Base-by-base conservation (phyloP, 345 rosid species). In the Corymbia maculata region DNA sequence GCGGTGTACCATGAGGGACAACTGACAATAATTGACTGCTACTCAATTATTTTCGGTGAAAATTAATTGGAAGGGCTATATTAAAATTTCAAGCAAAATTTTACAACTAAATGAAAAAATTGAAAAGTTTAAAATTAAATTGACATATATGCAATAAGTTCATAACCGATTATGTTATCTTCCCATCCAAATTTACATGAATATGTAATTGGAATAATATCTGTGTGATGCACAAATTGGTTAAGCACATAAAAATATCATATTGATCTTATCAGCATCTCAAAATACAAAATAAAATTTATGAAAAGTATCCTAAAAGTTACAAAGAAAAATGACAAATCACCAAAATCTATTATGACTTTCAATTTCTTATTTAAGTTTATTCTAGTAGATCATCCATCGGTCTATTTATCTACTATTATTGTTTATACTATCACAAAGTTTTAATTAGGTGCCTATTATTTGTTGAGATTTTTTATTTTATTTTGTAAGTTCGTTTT, bases 1-100 rank as follows among this genome's bases (percentile, higher is more conserved):
- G 9, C 21, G 0, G 1, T 0, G 6, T 66, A 22, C 8, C 57
- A 52, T 8, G 19, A 2, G 32, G 21, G 21, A 30, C 1, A 3
- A 3, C 19, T 0, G 17, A 0, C 10, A 7, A 66, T 66, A n/a
- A 32, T 3, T 61, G 2, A 28, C 3, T 61, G 13, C 15, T 7
- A 26, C 6, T 66, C 0, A 14, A 5, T 42, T 6, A 66, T 30
- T 66, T 66, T 3, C 0, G 12, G 11, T 6, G 4, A 68, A 68
- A 15, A 32, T 68, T 68, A 16, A 15, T 68, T 8, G 45, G 9
- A 68, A 15, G 1, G 44, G 32, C 6, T 16, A 0, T 1, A 30
- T 32, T 68, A 22, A 12, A 30, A 68, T 68, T 68, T 68, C 0
- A 6, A 68, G 79, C 42, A 68, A 68, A 68, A 22, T 16, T 68